Evolutionary conservation across 345 rosid genomes (phyloP).

Genomic region (Populus nigra): DNA sequence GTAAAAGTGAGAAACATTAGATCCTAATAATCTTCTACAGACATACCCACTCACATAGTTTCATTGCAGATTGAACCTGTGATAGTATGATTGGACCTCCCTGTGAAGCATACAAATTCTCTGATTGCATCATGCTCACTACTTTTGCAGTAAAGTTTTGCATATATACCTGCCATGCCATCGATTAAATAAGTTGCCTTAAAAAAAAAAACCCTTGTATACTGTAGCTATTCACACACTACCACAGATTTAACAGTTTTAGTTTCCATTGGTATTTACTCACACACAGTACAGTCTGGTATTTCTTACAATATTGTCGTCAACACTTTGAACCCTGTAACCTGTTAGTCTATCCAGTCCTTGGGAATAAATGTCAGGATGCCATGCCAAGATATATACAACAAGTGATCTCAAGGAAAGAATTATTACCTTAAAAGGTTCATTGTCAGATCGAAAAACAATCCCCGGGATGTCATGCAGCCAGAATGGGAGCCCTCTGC

Average conservation of each 20-base stretch:
- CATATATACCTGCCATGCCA: constrained; percentile 53
- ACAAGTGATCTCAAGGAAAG: background rate
- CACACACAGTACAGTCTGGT: too few species aligned
- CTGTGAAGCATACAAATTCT: constrained; percentile 69
- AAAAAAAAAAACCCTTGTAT: too few species aligned
- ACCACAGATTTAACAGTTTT: too few species aligned
- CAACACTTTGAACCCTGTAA: too few species aligned
- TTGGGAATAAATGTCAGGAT: too few species aligned
- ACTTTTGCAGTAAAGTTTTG: constrained; percentile 49
- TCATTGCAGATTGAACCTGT: constrained; percentile 41
- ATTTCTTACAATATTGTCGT: too few species aligned
- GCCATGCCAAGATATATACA: background rate
- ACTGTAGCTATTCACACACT: too few species aligned
- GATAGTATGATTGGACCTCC: constrained; percentile 89
- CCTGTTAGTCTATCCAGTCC: too few species aligned
- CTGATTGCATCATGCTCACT: constrained; percentile 66
- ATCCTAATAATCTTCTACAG: background rate
- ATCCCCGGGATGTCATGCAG: constrained; percentile 19
- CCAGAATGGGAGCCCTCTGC: constrained; percentile 25
- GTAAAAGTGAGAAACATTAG: background rate
- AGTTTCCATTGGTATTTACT: too few species aligned
- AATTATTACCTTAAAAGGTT: constrained; percentile 18
- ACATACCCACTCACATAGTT: background rate
- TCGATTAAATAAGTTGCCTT: background rate
- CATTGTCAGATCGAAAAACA: constrained; percentile 21